Evolutionary conservation across 106 monocot genomes (phyloP), one percentile per base, ranked within the genome.

Genomic region (Chionographis japonica): DNA sequence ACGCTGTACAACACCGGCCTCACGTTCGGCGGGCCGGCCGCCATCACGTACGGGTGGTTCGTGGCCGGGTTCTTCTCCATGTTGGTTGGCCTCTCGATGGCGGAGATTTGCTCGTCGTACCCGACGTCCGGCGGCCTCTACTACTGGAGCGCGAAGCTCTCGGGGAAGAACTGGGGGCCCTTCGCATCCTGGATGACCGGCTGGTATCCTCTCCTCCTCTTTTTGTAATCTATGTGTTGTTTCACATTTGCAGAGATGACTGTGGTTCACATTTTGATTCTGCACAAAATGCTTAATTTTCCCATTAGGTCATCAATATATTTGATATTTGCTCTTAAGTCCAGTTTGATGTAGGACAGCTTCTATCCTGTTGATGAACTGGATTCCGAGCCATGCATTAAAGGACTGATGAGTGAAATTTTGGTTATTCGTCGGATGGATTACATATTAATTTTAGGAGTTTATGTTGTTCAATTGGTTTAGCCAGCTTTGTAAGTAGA

Each of bases 91-190:
- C 46, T 74, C 3, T 85, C 89, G n/a, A 89, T 85, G 89, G 81
- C 85, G 3, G 85, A 89, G 89, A 89, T 89, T 6, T 89, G 89
- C 76, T 89, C 85, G 7, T 74, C 89, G 8, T 89, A 82, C 60
- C 85, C 89, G 9, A 85, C 89, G 1, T 85, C 85, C 0, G 85
- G 85, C 0, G 85, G 89, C 4, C 81, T 89, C 4, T 89, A 89
- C 60, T 85, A 82, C 65, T 89, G 85, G 89, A 89, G 89, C 35
- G 89, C 89, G 16, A 72, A 19, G 68, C 77, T 89, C 17, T 66
- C 73, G 7, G 85, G 85, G 20, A 63, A 77, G 14, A 61, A 79
- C 2, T 89, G 89, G 85, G 79, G 59, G 2, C 83, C 85, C 2
- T 75, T 90, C 36, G 90, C 90, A 18, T 79, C 90, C 0, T 86